Conservation (phyloP, 2,329 filamentous ascomycete genomes). For the Fonsecaea erecta region DNA sequence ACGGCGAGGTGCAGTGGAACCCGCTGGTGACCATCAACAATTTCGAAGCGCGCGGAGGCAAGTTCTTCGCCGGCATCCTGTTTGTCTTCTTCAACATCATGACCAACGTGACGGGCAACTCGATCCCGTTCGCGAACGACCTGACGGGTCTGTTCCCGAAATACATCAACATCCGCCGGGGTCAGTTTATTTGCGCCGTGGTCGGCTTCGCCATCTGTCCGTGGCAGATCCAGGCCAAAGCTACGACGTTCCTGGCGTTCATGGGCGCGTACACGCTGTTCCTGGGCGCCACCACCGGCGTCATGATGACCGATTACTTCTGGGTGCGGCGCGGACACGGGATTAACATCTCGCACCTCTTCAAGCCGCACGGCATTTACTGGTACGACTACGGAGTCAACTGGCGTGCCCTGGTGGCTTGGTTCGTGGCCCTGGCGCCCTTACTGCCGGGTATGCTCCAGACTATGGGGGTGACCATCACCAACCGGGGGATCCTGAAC, state of each 20-base stretch:
- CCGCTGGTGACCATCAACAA: conserved; percentile 48
- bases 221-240: conserved; percentile 53
- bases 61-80: conserved; percentile 56
- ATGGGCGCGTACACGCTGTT: conserved; percentile 39
- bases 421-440: conserved; percentile 61
- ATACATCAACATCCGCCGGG: conserved; percentile 59
- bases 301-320: conserved; percentile 35
- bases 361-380: conserved; percentile 31
- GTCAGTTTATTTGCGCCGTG: conserved; percentile 45
- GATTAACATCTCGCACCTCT: conserved; percentile 29
- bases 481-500: conserved; percentile 53
- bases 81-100: conserved; percentile 25
- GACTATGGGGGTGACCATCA: conserved; percentile 31
- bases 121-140: conserved; percentile 56
- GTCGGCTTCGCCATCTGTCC: conserved; percentile 52
- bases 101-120: conserved; percentile 22
- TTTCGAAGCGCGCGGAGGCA: conserved; percentile 43
- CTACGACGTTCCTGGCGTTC: conserved; percentile 48
- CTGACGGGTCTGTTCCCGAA: conserved; percentile 57
- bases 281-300: conserved; percentile 36
- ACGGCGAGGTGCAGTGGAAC: conserved; percentile 49
- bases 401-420: conserved; percentile 65
- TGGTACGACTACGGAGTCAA: conserved; percentile 53
- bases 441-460: conserved; percentile 59
- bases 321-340: conserved; percentile 29